A percentile compares a stretch with the other conserved stretches of the same genome.
These are phyloP conservation scores for Senna siamea DNA, from an alignment of 306 rosid genomes.

Conservation along the genomic window DNA sequence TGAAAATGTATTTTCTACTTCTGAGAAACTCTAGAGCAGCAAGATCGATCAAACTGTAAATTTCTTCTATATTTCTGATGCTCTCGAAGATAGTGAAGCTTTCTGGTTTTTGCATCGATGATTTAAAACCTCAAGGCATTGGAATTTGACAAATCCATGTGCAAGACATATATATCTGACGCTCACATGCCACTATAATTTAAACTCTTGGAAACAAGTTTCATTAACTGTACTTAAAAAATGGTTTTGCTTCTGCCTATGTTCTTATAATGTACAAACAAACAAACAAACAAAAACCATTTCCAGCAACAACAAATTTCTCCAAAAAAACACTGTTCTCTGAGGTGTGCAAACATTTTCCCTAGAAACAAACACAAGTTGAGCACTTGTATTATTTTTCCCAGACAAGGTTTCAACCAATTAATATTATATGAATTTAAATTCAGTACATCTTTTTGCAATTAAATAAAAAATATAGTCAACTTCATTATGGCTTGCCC, in stretches of 20 bases:
- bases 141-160: slow-evolving; percentile 50
- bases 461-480: not conserved
- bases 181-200: slow-evolving; percentile 45
- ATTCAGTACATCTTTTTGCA: slow-evolving; percentile 36
- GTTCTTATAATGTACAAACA: too few relatives aligned
- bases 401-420: slow-evolving; percentile 34
- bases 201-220: slow-evolving; percentile 34
- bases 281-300: slow-evolving; percentile 20
- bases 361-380: slow-evolving; percentile 28
- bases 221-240: slow-evolving; percentile 1
- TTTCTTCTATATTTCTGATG: slow-evolving; percentile 38
- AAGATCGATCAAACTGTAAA: not conserved
- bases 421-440: slow-evolving; percentile 10
- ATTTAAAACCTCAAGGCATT: slow-evolving; percentile 49
- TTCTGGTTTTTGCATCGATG: slow-evolving; percentile 37
- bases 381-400: slow-evolving; percentile 5
- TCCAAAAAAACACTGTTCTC: not conserved
- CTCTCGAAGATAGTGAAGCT: slow-evolving; percentile 47
- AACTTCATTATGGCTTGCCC: too few relatives aligned
- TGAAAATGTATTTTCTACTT: not conserved
- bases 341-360: slow-evolving; percentile 35
- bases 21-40: slow-evolving; percentile 6
- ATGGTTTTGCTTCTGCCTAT: too few relatives aligned
- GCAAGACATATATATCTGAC: slow-evolving; percentile 38
- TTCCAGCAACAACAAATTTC: slow-evolving; percentile 14